phyloP scores from a whole-genome alignment of 2,329 filamentous ascomycete genomes.

The Ascocoryne sarcoides region DNA sequence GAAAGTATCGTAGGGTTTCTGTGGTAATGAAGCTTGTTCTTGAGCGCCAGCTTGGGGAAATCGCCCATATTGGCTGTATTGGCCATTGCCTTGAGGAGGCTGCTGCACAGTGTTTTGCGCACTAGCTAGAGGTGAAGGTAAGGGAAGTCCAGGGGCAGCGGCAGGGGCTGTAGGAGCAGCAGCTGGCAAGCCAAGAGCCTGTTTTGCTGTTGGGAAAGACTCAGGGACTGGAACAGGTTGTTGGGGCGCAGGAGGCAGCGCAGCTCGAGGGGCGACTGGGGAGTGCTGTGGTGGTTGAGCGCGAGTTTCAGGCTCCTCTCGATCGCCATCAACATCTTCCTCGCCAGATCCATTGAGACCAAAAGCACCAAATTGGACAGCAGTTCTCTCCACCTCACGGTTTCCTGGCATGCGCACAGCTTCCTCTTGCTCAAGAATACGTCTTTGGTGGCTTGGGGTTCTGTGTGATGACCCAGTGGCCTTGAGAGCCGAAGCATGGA shows the following conservation, averaged over 20 bases:
- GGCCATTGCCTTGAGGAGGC: slow-evolving; percentile 23
- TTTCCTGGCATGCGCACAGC: slow-evolving; percentile 97
- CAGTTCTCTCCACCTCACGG: slow-evolving; percentile 84
- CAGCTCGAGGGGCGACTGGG: slow-evolving; percentile 76
- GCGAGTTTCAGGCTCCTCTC: slow-evolving; percentile 91
- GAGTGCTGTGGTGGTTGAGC: slow-evolving; percentile 90
- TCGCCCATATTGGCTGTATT: slow-evolving; percentile 59
- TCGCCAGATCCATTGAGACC: slow-evolving; percentile 70
- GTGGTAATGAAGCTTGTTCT: slow-evolving; percentile 51
- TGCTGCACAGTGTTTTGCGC: slow-evolving; percentile 30
- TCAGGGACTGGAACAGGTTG: slow-evolving; percentile 48
- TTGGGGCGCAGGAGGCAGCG: slow-evolving; percentile 63
- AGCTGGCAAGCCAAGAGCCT: slow-evolving; percentile 39
- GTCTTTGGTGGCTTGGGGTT: slow-evolving; percentile 72
- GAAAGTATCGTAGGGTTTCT: slow-evolving; percentile 86
- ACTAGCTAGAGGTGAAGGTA: slow-evolving; percentile 29
- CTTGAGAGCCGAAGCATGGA: slow-evolving; percentile 74
- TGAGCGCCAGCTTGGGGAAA: slow-evolving; percentile 54
- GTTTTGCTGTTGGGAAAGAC: slow-evolving; percentile 38
- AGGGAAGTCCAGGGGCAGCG: slow-evolving; percentile 28
- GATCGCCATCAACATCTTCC: slow-evolving; percentile 86
- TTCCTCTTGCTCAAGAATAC: slow-evolving; percentile 89
- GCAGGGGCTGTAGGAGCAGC: slow-evolving; percentile 38
- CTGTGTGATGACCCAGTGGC: slow-evolving; percentile 55
- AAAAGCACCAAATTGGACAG: slow-evolving; percentile 95